Evolutionary conservation across 2,329 filamentous ascomycete genomes (phyloP).

Genomic region (Xylaria sp.): DNA sequence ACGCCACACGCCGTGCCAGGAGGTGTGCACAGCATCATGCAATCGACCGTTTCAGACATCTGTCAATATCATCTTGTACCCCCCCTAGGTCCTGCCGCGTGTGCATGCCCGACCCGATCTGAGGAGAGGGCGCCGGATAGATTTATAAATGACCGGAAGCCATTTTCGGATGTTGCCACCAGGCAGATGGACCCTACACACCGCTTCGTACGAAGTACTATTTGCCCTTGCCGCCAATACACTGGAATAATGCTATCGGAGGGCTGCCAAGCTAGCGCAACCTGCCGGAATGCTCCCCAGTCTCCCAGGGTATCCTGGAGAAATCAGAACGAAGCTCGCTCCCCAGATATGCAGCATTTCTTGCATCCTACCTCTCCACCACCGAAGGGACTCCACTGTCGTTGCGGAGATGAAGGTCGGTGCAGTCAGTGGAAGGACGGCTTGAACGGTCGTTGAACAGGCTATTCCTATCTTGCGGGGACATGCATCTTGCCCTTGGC

Average conservation of each 20-base stretch:
- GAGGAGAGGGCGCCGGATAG: slow-evolving; percentile 20
- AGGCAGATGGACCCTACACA: slow-evolving; percentile 9
- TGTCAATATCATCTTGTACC: slow-evolving; percentile 23
- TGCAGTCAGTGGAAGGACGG: slow-evolving; percentile 17
- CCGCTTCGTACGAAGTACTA: slow-evolving; percentile 23
- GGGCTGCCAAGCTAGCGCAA: slow-evolving; percentile 16
- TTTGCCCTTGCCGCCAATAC: slow-evolving; percentile 23
- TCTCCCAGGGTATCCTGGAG: slow-evolving; percentile 15
- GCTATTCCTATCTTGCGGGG: slow-evolving; percentile 1
- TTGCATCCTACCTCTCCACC: slow-evolving; percentile 31
- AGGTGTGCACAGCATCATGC: slow-evolving; percentile 34
- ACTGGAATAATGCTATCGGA: slow-evolving; percentile 17
- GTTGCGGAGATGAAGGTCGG: slow-evolving; percentile 24
- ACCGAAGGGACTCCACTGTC: slow-evolving; percentile 25
- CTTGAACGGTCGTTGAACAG: slow-evolving; percentile 7
- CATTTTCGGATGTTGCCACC: slow-evolving; percentile 25
- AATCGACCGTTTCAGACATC: slow-evolving; percentile 33
- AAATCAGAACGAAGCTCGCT: slow-evolving; percentile 9
- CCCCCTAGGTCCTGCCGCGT: slow-evolving; percentile 21
- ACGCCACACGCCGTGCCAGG: slow-evolving; percentile 24
- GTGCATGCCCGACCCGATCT: slow-evolving; percentile 22
- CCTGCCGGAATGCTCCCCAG: slow-evolving; percentile 12
- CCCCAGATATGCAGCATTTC: slow-evolving; percentile 34
- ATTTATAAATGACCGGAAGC: slow-evolving; percentile 21
- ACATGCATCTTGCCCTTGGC: slow-evolving; percentile 8